Base-by-base conservation (phyloP, 176 grass and related monocot genomes). In the Ensete ventricosum region DNA sequence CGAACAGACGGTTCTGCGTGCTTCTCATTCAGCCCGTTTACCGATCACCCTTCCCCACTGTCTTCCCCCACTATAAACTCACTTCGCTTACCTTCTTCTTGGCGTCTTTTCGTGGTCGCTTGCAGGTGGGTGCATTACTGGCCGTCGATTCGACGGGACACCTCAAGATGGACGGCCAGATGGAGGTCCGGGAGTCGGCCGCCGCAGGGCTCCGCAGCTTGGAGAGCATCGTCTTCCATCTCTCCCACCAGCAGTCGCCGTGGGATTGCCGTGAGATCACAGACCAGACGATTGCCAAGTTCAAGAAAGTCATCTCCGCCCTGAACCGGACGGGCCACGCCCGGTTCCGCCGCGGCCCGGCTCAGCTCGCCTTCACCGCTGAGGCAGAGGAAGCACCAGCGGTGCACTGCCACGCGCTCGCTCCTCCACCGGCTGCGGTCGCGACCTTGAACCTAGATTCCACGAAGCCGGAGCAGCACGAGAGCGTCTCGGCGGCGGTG, bases 311-410 rank as follows among this genome's bases (percentile, higher is more conserved):
- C 21, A 98, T 98, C 53, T 93, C 90, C 50, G 88, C 91, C 74
- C 94, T 98, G 2, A 91, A 98, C 78, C 90, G 94, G 63, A 93
- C 88, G 20, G 94, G 94, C 50, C 94, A 98, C 62, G 94, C 94
- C 22, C 94, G 94, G 19, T 98, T 98, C 88, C 81, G 90, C 50
- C 90, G 90, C 54, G 88, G 90, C 75, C 83, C 9, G 14, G 17
- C 67, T 11, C 29, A 8, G 14, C 43, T 16, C 67, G 43, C 17
- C 14, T 17, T n/a, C 67, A 1, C 65, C 51, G 8, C 23, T 2
- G 13, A 16, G 0, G 51, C 26, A 2, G 1, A n/a, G 2, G 2
- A 62, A 50, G 5, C 16, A 73, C 9, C 51, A 49, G 9, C 65
- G 52, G 2, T 62, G 60, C 0, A 17, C 80, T 0, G 17, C 58